Percentiles rank a stretch among this genome's conserved stretches.
These are phyloP conservation scores for Prosopis cineraria DNA, from an alignment of 306 rosid species.

Conservation along the genomic window DNA sequence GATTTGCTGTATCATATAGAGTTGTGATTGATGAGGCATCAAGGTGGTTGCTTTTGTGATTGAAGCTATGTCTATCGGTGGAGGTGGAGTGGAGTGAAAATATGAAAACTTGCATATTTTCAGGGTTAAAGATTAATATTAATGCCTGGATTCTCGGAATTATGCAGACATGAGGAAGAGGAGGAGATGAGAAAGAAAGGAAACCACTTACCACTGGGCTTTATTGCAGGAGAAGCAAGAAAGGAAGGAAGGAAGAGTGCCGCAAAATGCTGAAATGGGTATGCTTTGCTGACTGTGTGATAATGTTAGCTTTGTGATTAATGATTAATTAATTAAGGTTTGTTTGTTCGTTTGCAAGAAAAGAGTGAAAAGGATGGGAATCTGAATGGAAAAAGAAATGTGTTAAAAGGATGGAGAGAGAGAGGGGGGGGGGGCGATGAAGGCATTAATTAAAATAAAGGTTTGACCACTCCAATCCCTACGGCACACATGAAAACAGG, in stretches of 20 bases:
- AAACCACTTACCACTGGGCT: neutral
- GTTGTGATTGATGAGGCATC: neutral
- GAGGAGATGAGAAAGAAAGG: neutral
- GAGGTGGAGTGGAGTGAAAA: neutral
- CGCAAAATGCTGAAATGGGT: conserved; percentile 51
- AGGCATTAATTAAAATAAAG: neutral
- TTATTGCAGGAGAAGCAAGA: conserved; percentile 8
- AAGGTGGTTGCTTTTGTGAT: neutral
- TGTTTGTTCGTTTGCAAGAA: conserved; percentile 39
- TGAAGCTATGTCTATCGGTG: neutral
- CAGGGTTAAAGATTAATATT: neutral
- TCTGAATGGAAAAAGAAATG: conserved; percentile 54
- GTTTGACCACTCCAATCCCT: conserved; percentile 70
- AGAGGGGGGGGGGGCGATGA: conserved; percentile 25
- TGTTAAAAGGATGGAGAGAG: conserved; percentile 30
- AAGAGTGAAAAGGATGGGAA: conserved; percentile 65
- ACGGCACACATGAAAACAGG: conserved; percentile 38
- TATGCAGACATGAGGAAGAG: neutral
- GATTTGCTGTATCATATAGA: neutral
- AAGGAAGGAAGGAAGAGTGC: conserved; percentile 14
- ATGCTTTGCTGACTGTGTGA: conserved; percentile 54
- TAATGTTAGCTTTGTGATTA: conserved; percentile 34
- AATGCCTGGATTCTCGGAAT: neutral
- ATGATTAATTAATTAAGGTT: neutral
- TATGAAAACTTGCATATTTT: neutral